These are phyloP conservation scores for Ambrosia hybrid DNA, from an alignment of 140 eudicot genomes.

Conservation along the genomic window DNA sequence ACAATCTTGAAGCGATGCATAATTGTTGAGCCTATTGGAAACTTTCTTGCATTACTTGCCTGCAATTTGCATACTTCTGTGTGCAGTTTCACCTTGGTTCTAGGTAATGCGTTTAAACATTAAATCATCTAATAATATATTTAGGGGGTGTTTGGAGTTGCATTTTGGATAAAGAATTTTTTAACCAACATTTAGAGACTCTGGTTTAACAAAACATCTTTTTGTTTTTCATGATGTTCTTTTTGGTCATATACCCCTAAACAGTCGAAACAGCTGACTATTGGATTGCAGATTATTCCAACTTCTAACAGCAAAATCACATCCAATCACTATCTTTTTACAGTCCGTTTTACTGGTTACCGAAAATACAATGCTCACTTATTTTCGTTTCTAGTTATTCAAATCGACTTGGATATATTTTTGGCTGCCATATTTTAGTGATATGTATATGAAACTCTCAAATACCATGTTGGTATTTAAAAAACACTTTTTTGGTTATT, in stretches of 20 bases:
- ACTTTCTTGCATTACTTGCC: constrained; percentile 25
- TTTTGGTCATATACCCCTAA: not conserved
- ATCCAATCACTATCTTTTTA: not conserved
- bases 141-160: not conserved
- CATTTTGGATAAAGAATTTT: not conserved
- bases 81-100: constrained; percentile 25
- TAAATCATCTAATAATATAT: not conserved
- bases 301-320: not conserved
- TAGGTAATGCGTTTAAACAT: constrained; percentile 31
- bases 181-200: not conserved
- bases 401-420: not conserved
- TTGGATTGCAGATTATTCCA: not conserved
- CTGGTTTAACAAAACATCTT: not conserved
- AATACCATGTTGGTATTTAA: constrained; percentile 7
- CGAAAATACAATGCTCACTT: not conserved
- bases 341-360: not conserved
- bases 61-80: constrained; percentile 21
- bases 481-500: constrained; percentile 1
- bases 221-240: not conserved
- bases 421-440: not conserved
- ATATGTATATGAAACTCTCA: not conserved
- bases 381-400: constrained; percentile 9
- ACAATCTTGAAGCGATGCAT: constrained; percentile 36
- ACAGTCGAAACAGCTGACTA: not conserved
- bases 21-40: constrained; percentile 1